These are phyloP conservation scores for Mucor irregularis DNA, from an alignment of 371 early-diverging fungal genomes.

Conservation along the genomic window DNA sequence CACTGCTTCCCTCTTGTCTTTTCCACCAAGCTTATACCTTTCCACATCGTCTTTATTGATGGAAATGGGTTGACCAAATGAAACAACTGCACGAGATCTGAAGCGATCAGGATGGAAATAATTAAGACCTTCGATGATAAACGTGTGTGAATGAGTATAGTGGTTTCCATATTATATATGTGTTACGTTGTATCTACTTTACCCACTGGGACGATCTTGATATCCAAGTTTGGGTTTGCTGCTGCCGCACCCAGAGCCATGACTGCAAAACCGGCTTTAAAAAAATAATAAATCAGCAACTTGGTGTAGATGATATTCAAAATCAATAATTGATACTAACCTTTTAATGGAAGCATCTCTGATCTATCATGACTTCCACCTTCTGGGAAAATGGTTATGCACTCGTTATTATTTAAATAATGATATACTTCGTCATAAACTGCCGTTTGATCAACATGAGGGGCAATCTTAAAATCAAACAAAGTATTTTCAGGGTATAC, in stretches of 20 bases:
- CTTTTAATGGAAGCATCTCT: conserved; percentile 93
- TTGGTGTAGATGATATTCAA: no score
- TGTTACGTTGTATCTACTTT: conserved; percentile 6
- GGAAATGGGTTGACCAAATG: conserved; percentile 89
- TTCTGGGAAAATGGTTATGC: conserved; percentile 97
- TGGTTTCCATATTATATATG: no score
- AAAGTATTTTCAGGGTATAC: conserved; percentile 14
- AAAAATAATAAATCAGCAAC: no score
- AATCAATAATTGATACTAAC: no score
- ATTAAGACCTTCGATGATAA: conserved; percentile 77
- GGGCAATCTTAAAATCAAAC: conserved; percentile 65
- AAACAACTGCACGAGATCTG: conserved; percentile 94
- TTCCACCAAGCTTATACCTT: conserved; percentile 80
- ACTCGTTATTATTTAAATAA: conserved; percentile 73
- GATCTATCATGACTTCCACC: conserved; percentile 97
- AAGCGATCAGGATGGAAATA: conserved; percentile 97
- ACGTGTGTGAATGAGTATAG: no score
- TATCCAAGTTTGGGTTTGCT: conserved; percentile 73
- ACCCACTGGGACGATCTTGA: conserved; percentile 91
- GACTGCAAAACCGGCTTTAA: conserved; percentile 75
- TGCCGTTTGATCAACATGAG: conserved; percentile 86
- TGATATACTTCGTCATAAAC: conserved; percentile 85
- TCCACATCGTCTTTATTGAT: conserved; percentile 77
- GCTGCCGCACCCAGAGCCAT: conserved; percentile 94
- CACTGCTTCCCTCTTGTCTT: conserved; percentile 79